Base-by-base conservation (phyloP, 176 grass and related monocot species). In the Carex myosuroides region DNA sequence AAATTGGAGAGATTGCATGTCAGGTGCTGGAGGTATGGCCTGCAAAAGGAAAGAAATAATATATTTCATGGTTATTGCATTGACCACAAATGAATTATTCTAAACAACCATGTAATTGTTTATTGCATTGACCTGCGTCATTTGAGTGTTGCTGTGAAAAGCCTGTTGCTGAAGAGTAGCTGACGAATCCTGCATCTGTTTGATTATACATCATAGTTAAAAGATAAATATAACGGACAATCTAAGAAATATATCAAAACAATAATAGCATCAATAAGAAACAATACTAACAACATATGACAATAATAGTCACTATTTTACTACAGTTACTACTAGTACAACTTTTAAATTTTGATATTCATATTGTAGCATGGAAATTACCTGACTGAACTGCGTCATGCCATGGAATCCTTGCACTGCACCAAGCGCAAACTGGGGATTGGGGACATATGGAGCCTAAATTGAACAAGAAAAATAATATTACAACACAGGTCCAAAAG, bases 341-440 rank as follows among this genome's bases (percentile, higher is more conserved):
- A 37, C 16, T 60, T 83, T 79, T 21, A 84, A 80, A 29, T 73
- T 70, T 61, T 64, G 6, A 30, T 29, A 24, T 30, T 24, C 12
- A 83, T 2, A 68, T 22, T n/a, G 63, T 52, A 57, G 0, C 50
- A 33, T 82, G 70, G 58, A 62, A 81, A 63, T 82, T 92, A 97
- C 92, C 94, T 97, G 94, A 85, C 37, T 91, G 90, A 97, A 94
- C 53, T 92, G 90, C 6, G 92, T 60, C 62, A 97, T 92, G 79
- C 86, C 90, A 41, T 91, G 83, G 58, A 92, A 94, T 85, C 92
- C 94, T 78, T 97, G 94, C 32, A 97, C 70, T 69, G 91, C 81
- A 63, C 87, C 77, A 85, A 97, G 92, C 13, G 87, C 85, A n/a
- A 90, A 94, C 81, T 97, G 94, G 59, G 86, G 56, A 65, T 46